phyloP scores from a whole-genome alignment of 306 rosid genomes.

The Potentilla sterilis region DNA sequence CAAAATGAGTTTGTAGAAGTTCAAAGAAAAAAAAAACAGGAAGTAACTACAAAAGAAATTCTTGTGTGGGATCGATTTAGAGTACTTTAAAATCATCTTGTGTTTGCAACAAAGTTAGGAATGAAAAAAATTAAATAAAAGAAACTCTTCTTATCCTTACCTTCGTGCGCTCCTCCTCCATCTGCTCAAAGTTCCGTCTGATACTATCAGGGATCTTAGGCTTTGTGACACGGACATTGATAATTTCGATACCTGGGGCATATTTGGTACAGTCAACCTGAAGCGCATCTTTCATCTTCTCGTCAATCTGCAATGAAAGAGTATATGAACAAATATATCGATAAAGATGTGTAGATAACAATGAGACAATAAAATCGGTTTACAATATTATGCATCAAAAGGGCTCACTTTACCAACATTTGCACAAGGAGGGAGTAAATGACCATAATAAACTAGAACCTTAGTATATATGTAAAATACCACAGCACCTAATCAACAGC shows the following conservation, averaged over 20 bases:
- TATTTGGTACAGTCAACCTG: slow-evolving; percentile 88
- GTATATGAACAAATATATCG: not conserved
- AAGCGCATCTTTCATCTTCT: slow-evolving; percentile 92
- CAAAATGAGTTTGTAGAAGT: not conserved
- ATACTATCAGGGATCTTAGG: slow-evolving; percentile 79
- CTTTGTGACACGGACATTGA: slow-evolving; percentile 85
- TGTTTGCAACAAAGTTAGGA: not conserved
- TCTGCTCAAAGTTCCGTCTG: slow-evolving; percentile 72
- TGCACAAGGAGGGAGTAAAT: not conserved
- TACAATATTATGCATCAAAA: slow-evolving; percentile 2
- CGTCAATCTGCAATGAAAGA: slow-evolving; percentile 67
- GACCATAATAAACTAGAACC: not conserved
- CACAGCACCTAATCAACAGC: not conserved
- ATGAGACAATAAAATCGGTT: not conserved
- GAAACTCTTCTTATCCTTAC: slow-evolving; percentile 33
- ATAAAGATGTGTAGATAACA: not conserved
- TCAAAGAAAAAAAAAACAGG: not conserved
- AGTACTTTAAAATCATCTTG: not conserved
- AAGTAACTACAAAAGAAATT: not conserved
- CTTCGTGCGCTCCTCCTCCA: slow-evolving; percentile 98
- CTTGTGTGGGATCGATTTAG: not conserved
- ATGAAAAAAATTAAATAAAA: not conserved
- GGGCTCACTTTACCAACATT: not conserved
- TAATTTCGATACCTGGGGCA: slow-evolving; percentile 91
- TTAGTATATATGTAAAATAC: not conserved